phyloP scores from a whole-genome alignment of 805 yeast species.

The Kodamaea restingae region DNA sequence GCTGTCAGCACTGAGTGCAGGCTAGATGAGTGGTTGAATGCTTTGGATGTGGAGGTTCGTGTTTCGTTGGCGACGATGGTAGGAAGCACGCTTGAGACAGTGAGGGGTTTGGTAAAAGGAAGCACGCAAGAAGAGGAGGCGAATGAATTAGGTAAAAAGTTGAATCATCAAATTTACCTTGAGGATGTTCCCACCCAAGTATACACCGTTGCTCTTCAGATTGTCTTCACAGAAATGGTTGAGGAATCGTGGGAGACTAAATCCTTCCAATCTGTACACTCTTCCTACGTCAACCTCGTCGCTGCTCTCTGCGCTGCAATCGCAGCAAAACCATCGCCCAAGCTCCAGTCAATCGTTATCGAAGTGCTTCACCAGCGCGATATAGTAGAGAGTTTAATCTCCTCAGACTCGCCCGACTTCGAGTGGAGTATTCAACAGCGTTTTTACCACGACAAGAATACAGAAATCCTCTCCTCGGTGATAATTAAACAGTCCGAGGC shows the following conservation, averaged over 20 bases:
- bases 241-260: slow-evolving; percentile 26
- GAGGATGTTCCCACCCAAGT: slow-evolving; percentile 52
- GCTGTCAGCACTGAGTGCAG: slow-evolving; percentile 44
- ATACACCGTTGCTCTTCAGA: slow-evolving; percentile 49
- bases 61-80: slow-evolving; percentile 41
- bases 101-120: slow-evolving; percentile 10
- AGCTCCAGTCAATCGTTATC: slow-evolving; percentile 57
- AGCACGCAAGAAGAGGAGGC: not conserved
- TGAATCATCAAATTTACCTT: too few species aligned
- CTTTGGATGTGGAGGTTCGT: slow-evolving; percentile 53
- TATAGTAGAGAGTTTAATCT: slow-evolving; percentile 14
- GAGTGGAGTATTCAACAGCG: slow-evolving; percentile 53
- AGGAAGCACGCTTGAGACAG: too few species aligned
- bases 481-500: slow-evolving; percentile 51
- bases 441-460: slow-evolving; percentile 34
- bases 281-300: not conserved
- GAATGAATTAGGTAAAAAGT: slow-evolving; percentile 19
- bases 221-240: slow-evolving; percentile 47
- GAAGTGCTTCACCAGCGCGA: slow-evolving; percentile 62
- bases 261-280: not conserved
- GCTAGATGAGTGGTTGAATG: slow-evolving; percentile 59
- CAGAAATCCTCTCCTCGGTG: slow-evolving; percentile 33
- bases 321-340: slow-evolving; percentile 13
- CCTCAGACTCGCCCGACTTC: slow-evolving; percentile 16
- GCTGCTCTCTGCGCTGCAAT: too few species aligned